Evolutionary conservation across 1,284 basidiomycete genomes (phyloP).

Genomic region (Cryptococcus deneoformans): DNA sequence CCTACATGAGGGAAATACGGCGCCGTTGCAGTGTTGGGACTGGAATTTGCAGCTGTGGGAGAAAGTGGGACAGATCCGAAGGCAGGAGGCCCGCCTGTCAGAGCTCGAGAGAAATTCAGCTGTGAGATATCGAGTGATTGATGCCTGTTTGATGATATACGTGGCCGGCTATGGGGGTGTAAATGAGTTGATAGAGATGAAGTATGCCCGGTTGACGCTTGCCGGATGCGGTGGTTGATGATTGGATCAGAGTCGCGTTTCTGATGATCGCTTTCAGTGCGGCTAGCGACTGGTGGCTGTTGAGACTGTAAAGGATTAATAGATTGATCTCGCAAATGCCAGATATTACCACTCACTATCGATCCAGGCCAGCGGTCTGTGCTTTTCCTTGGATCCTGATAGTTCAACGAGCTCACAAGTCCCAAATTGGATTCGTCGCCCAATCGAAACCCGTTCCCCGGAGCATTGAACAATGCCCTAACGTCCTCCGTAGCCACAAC

Average conservation of each 20-base stretch:
- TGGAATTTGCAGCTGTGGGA: conserved; percentile 23
- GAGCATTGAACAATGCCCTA: conserved; percentile 86
- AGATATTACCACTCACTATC: neutral
- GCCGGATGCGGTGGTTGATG: conserved; percentile 79
- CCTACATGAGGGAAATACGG: conserved; percentile 30
- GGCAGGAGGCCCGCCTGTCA: conserved; percentile 10
- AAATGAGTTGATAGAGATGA: conserved; percentile 7
- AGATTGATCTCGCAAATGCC: neutral
- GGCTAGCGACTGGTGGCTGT: conserved; percentile 51
- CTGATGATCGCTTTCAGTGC: conserved; percentile 67
- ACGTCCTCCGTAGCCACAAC: conserved; percentile 63
- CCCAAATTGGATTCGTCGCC: conserved; percentile 49
- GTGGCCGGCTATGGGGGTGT: conserved; percentile 31
- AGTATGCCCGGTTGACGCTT: conserved; percentile 46
- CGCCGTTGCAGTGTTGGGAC: conserved; percentile 34
- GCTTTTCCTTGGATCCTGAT: conserved; percentile 18
- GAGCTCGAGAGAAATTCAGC: conserved; percentile 39
- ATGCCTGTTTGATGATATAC: conserved; percentile 39
- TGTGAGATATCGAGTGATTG: conserved; percentile 51
- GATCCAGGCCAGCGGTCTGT: conserved; percentile 29
- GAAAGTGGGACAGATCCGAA: conserved; percentile 32
- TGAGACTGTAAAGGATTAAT: neutral
- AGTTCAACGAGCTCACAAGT: conserved; percentile 31
- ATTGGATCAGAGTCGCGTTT: conserved; percentile 85
- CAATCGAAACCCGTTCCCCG: conserved; percentile 63